These are phyloP conservation scores for Eimeria nieschulzi DNA, from an alignment of 169 alveolate species.

Conservation along the genomic window DNA sequence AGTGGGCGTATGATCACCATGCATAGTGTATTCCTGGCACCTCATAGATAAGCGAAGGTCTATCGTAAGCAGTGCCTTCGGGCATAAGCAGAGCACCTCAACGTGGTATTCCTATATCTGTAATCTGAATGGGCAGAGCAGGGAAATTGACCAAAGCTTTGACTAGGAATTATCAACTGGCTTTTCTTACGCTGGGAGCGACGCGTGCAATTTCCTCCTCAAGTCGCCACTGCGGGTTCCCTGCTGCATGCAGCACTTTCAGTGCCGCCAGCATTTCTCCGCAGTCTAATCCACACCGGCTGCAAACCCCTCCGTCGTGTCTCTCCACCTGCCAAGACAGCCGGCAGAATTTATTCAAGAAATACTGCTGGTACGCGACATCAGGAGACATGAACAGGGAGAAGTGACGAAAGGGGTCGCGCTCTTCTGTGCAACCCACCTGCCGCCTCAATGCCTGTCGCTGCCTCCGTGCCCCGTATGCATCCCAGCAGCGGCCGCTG, in stretches of 20 bases:
- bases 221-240: constrained; percentile 62
- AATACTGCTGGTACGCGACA: too few species aligned
- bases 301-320: constrained; percentile 48
- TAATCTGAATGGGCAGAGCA: too few species aligned
- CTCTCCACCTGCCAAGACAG: constrained; percentile 38
- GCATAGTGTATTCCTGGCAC: too few species aligned
- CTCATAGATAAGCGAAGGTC: too few species aligned
- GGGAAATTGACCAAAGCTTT: too few species aligned
- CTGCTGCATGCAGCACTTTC: constrained; percentile 62
- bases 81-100: too few species aligned
- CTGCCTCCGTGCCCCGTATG: constrained; percentile 38
- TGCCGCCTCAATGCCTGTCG: constrained; percentile 54
- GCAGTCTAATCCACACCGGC: constrained; percentile 47
- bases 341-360: not conserved
- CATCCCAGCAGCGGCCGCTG: constrained; percentile 60
- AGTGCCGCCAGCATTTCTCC: constrained; percentile 38
- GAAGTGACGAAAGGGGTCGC: too few species aligned
- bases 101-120: too few species aligned
- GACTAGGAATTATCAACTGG: too few species aligned
- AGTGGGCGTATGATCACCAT: too few species aligned
- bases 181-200: constrained; percentile 55
- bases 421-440: not conserved
- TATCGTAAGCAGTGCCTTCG: too few species aligned
- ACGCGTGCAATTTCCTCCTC: constrained; percentile 46
- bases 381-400: too few species aligned